Base-by-base conservation (phyloP, 257 asterid genomes). In the Euphrasia confusa region DNA sequence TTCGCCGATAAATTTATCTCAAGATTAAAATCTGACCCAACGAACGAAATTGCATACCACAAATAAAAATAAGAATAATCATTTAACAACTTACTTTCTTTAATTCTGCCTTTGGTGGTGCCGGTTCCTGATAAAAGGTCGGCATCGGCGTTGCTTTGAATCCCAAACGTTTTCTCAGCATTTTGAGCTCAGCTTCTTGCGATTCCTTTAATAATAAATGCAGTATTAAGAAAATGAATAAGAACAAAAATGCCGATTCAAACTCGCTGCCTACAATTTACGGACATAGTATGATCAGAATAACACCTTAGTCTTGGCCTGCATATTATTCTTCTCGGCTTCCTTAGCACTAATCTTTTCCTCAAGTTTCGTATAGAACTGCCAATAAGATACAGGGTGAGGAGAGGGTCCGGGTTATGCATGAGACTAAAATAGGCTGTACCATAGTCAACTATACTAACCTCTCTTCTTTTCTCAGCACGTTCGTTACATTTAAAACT, bases 71-170 rank as follows among this genome's bases (percentile, higher is more conserved):
- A 60, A 57, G 64, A 9, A 44, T 44, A 44, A 17, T 44, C 15
- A 44, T 12, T 14, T 44, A 44, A 10, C n/a, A 44, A 7, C 42
- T 57, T 71, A 89, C 96, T 95, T 92, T 92, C 87, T 89, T 92
- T 68, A 92, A 70, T 65, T 92, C 99, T 67, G 78, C 79, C 75
- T 92, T 89, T 1, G 94, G 93, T 66, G 99, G 99, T 32, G 89
- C 72, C 75, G 99, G 99, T 71, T 89, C 99, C 77, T 89, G 99
- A 76, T 92, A 92, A 78, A 92, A 92, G 79, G 80, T 92, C 18
- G 99, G 99, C 99, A 92, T 89, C 0, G 99, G 99, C 60, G 92
- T 89, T 17, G 97, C 99, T 75, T 92, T 92, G 75, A 92, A 92
- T 75, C 71, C 87, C 83, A 92, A 75, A 64, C 79, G 80, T 72